Base-by-base conservation (phyloP, 164 flowering plant genomes). In the Litsea cubeba region DNA sequence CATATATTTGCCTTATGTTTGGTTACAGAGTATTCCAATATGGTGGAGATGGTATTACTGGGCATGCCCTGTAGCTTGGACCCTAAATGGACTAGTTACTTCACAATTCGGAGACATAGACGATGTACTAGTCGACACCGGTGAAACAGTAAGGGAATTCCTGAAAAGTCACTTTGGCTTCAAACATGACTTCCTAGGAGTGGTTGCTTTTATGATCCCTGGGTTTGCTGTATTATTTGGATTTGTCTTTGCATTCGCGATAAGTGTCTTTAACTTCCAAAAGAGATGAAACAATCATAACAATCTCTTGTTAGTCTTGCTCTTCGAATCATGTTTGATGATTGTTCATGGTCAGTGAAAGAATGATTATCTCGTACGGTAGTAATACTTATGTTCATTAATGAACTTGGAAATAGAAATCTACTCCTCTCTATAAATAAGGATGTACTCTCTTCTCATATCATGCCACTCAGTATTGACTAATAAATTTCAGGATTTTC, bases 31-130 rank as follows among this genome's bases (percentile, higher is more conserved):
- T 60, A 87, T 87, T 17, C 88, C 89, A 2, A 72, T 81, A 11
- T 87, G 90, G 90, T 87, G 90, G 90, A 86, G 86, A 75, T 87
- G 90, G 87, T 79, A 84, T 76, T 86, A 84, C 26, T 84, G 83
- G 78, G 67, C 77, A 17, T 79, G 76, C 66, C 90, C 88, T 1
- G 71, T 86, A 2, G 72, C 90, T 20, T 87, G 88, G 88, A 84
- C 87, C 50, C 66, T 88, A 65, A 85, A 88, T 60, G 91, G 90
- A 62, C 75, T 88, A 60, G 76, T 83, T 58, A 80, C 69, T 23
- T 82, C 92, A 1, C 92, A 87, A 66, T 87, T 77, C 71, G 88
- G 85, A 23, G 88, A 88, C 50, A 15, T 84, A 24, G 20, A 76
- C 5, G 35, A 67, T 5, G 17, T 6, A 28, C 58, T 64, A 7